phyloP scores from a whole-genome alignment of 139 green algal species.

The Limnomonas spitsbergensis region DNA sequence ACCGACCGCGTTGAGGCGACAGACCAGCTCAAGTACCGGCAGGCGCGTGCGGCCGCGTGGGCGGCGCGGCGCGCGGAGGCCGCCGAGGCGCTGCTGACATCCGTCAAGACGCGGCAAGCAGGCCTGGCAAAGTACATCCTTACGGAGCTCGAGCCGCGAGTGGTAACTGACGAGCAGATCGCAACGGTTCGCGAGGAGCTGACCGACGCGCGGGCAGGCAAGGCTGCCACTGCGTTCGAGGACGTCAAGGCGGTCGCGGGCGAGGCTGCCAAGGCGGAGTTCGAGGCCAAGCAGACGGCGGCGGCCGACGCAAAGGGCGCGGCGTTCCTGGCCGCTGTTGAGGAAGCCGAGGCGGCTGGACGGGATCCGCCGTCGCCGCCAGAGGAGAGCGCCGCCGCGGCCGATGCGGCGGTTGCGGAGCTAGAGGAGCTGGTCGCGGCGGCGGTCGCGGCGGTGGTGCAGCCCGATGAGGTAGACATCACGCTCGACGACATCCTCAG shows the following conservation, averaged over 20 bases:
- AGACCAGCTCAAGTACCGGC: conserved; percentile 19
- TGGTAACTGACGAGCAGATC: conserved; percentile 22
- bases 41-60: conserved; percentile 5
- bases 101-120: not conserved
- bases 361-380: not conserved
- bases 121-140: conserved; percentile 50
- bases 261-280: conserved; percentile 32
- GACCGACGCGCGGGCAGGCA: conserved; percentile 24
- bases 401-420: conserved; percentile 14
- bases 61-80: conserved; percentile 33
- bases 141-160: conserved; percentile 24
- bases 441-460: conserved; percentile 44
- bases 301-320: conserved; percentile 41
- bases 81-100: conserved; percentile 1
- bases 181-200: conserved; percentile 33
- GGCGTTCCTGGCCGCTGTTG: conserved; percentile 26
- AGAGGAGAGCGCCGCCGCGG: conserved; percentile 10
- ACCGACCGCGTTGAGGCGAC: conserved; percentile 8
- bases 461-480: conserved; percentile 34
- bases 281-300: conserved; percentile 38
- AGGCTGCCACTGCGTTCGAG: conserved; percentile 42
- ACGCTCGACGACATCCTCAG: conserved; percentile 55
- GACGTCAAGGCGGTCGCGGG: conserved; percentile 26
- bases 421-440: conserved; percentile 43
- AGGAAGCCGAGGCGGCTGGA: conserved; percentile 16